A percentile compares a stretch with the other conserved stretches of the same genome.
phyloP scores from a whole-genome alignment of 768 basidiomycete species.

The Pleurotus platypus region DNA sequence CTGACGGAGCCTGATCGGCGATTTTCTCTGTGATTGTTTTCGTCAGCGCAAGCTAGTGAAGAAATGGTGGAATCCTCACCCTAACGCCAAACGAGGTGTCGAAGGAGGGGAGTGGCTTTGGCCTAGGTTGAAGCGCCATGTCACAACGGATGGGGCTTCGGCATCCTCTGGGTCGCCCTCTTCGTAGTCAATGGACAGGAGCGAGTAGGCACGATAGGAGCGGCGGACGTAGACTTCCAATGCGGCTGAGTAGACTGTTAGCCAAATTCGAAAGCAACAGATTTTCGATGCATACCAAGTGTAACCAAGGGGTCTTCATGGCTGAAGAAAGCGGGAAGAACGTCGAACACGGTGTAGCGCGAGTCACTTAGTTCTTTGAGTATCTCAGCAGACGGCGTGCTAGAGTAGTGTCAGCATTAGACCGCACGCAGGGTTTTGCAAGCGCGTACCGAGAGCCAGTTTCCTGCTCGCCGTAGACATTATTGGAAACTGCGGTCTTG shows the following conservation, averaged over 20 bases:
- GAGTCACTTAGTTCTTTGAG: slow-evolving; percentile 94
- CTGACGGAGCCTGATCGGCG: slow-evolving; percentile 90
- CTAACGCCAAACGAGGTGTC: slow-evolving; percentile 63
- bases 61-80: slow-evolving; percentile 28
- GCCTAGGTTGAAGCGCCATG: slow-evolving; percentile 95
- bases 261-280: neutral
- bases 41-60: slow-evolving; percentile 1
- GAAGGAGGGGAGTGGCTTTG: slow-evolving; percentile 83
- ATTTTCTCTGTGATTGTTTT: slow-evolving; percentile 40
- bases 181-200: slow-evolving; percentile 92
- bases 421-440: no score
- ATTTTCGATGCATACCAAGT: slow-evolving; percentile 42
- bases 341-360: slow-evolving; percentile 94
- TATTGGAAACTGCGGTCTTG: slow-evolving; percentile 81
- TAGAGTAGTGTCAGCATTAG: slow-evolving; percentile 19
- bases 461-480: slow-evolving; percentile 86
- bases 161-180: slow-evolving; percentile 88
- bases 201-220: slow-evolving; percentile 90
- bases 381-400: slow-evolving; percentile 81
- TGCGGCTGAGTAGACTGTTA: slow-evolving; percentile 55
- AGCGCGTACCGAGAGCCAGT: slow-evolving; percentile 49
- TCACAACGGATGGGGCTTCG: slow-evolving; percentile 74
- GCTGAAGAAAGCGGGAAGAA: slow-evolving; percentile 93
- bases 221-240: slow-evolving; percentile 95
- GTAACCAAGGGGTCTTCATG: slow-evolving; percentile 81